Evolutionary conservation across 106 monocot species (phyloP).

Genomic region (Phalaenopsis equestris): DNA sequence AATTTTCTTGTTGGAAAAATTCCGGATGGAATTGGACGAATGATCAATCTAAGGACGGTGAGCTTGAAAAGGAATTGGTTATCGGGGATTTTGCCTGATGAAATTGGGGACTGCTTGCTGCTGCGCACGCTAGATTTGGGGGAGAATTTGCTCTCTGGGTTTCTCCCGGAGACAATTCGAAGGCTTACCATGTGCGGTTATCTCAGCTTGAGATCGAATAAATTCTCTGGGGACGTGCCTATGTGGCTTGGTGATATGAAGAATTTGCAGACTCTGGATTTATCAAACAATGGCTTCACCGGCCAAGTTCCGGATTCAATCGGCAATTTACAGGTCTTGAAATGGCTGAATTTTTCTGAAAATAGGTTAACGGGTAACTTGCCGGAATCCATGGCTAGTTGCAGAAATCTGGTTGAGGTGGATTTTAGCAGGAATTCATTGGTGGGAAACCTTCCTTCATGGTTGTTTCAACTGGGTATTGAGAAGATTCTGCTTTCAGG

Average conservation of each 20-base stretch:
- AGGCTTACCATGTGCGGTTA: constrained; percentile 32
- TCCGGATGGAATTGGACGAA: constrained; percentile 33
- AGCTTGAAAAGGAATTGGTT: constrained; percentile 46
- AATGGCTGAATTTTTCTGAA: constrained; percentile 48
- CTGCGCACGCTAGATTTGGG: constrained; percentile 50
- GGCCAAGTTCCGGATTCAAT: constrained; percentile 59
- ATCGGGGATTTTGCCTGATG: constrained; percentile 41
- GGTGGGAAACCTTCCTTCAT: constrained; percentile 58
- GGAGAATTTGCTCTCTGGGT: constrained; percentile 44
- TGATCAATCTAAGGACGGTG: constrained; percentile 38
- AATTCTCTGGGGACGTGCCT: constrained; percentile 46
- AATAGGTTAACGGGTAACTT: constrained; percentile 58
- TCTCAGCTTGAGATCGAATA: constrained; percentile 44
- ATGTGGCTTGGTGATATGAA: constrained; percentile 47
- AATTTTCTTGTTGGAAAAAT: constrained; percentile 52
- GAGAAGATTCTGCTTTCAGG: constrained; percentile 42
- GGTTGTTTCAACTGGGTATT: constrained; percentile 57
- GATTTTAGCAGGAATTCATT: constrained; percentile 66
- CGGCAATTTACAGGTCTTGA: constrained; percentile 39
- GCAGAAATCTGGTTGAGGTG: constrained; percentile 30
- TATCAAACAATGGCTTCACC: constrained; percentile 45
- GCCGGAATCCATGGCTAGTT: constrained; percentile 53
- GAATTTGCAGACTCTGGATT: constrained; percentile 34
- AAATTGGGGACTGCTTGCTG: constrained; percentile 34
- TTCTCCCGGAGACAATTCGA: constrained; percentile 47